Base-by-base conservation (phyloP, 2,329 filamentous ascomycete species). In the Colletotrichum camelliae region DNA sequence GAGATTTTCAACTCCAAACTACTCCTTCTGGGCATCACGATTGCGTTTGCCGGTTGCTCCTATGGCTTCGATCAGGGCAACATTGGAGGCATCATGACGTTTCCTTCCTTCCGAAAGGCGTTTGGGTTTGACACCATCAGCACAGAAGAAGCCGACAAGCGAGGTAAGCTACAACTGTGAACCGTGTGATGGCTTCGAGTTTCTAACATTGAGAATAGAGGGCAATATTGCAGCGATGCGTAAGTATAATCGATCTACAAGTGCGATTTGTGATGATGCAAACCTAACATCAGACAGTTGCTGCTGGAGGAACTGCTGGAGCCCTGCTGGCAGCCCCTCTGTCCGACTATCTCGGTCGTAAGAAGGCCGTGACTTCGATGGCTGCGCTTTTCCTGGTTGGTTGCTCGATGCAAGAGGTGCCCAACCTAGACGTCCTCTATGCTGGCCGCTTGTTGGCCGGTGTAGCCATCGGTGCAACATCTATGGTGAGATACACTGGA, bases 21-120 rank as follows among this genome's bases (percentile, higher is more conserved):
- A 12, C 79, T 82, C 7, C 82, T 82, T 31, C 78, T 85, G 5
- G 80, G 82, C 4, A 74, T 82, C 16, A 81, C 83, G 1, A 82
- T 84, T 24, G 81, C 83, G 9, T 83, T 84, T 77, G 84, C 83
- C 5, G 84, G 84, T 8, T 85, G 83, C 52, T 81, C 83, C 7
- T 85, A 86, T 77, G 84, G 84, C 21, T 85, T 85, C 48, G 84
- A 86, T 62, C 82, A 83, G 55, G 84, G 84, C 21, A 85, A 85
- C 57, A 86, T 86, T 39, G 84, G 84, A 2, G 84, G 84, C 5
- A 82, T 85, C 33, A 70, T 85, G 57, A 85, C 82, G 1, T 80
- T 86, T 7, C 79, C 82, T 1, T 83, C 82, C 7, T 85, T 86
- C 77, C 77, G 80, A 37, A 80, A 79, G 72, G 82, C 84, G 0